phyloP scores from a whole-genome alignment of 441 rosid genomes.

The Sinapis alba region DNA sequence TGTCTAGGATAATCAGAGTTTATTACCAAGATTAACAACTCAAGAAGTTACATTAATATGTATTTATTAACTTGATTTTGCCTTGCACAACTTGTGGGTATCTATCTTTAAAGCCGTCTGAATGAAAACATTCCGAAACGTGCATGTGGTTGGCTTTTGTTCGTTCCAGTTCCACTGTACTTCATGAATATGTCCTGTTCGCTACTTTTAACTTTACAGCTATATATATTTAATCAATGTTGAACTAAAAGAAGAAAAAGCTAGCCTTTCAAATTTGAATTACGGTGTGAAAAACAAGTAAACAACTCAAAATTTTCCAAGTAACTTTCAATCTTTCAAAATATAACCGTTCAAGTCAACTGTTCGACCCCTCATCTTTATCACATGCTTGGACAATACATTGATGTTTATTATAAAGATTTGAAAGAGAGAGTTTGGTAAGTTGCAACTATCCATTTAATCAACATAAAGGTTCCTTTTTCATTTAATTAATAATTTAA shows the following conservation, averaged over 20 bases:
- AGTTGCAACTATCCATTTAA: conserved; percentile 39
- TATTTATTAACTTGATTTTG: background rate
- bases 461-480: conserved; percentile 23
- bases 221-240: background rate
- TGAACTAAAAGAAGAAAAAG: background rate
- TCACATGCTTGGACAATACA: conserved; percentile 34
- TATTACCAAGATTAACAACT: background rate
- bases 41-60: background rate
- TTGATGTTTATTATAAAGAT: conserved; percentile 31
- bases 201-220: conserved; percentile 12
- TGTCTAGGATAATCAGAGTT: too few species aligned
- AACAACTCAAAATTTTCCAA: background rate
- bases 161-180: conserved; percentile 1
- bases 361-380: conserved; percentile 19
- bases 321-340: conserved; percentile 12
- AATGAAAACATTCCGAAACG: background rate
- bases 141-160: background rate
- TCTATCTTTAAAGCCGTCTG: background rate
- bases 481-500: conserved; percentile 21
- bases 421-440: conserved; percentile 37
- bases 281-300: background rate
- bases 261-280: background rate
- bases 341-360: conserved; percentile 26
- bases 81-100: background rate
- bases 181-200: background rate